Evolutionary conservation across 176 grass and related monocot species (phyloP).

Genomic region (Hordeum marinum): DNA sequence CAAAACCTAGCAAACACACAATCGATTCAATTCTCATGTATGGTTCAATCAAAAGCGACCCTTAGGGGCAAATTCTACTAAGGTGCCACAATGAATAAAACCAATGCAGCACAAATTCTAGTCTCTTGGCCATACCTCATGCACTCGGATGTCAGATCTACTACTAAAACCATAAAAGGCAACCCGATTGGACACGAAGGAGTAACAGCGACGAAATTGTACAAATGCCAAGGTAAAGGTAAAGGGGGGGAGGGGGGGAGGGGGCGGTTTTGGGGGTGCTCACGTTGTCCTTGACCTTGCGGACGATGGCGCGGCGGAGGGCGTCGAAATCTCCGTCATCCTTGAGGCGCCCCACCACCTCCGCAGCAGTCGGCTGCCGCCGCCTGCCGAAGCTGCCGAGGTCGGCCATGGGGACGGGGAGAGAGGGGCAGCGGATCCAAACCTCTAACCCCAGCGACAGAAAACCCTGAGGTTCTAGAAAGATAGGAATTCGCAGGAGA

Average conservation of each 20-base stretch:
- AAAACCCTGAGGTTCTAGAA: neutral
- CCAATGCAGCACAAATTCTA: neutral
- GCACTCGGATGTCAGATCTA: neutral
- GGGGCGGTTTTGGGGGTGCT: neutral
- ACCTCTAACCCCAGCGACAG: neutral
- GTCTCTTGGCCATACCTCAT: neutral
- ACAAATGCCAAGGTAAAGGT: neutral
- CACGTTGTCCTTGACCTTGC: constrained; percentile 72
- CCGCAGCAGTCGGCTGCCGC: constrained; percentile 37
- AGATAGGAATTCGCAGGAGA: neutral
- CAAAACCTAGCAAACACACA: neutral
- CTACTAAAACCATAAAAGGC: neutral
- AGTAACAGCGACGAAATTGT: neutral
- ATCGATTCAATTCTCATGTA: neutral
- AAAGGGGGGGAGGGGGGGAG: neutral
- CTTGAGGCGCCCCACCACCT: constrained; percentile 58
- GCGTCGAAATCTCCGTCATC: constrained; percentile 70
- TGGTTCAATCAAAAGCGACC: neutral
- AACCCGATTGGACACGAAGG: neutral
- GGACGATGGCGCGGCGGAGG: constrained; percentile 51
- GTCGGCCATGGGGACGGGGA: constrained; percentile 22
- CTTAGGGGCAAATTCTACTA: neutral
- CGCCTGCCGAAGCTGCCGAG: neutral
- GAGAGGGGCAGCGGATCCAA: neutral
- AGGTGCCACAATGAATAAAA: neutral